These are phyloP conservation scores for Raphanus hybrid DNA, from an alignment of 441 rosid genomes.

Conservation along the genomic window DNA sequence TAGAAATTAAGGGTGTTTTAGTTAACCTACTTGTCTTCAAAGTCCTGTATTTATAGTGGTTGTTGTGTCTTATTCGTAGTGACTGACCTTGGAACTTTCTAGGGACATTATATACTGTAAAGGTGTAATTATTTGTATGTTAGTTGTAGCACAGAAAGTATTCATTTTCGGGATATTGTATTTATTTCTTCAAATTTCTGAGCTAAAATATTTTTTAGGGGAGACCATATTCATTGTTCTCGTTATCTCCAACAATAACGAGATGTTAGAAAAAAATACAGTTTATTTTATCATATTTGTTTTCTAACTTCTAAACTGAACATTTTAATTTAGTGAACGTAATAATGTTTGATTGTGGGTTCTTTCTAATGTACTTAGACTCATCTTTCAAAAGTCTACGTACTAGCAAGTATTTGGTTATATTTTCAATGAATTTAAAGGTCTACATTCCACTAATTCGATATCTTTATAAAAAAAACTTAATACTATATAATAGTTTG, in stretches of 20 bases:
- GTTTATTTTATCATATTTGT: neutral
- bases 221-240: neutral
- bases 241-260: neutral
- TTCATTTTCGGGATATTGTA: neutral
- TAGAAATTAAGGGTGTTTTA: conserved; percentile 42
- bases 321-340: neutral
- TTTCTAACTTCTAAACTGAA: neutral
- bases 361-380: conserved; percentile 21
- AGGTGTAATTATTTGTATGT: too few species aligned
- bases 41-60: conserved; percentile 40
- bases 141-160: too few species aligned
- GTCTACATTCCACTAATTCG: conserved; percentile 22
- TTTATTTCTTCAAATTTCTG: neutral
- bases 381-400: conserved; percentile 34
- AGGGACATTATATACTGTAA: conserved; percentile 9
- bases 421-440: neutral
- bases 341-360: conserved; percentile 5
- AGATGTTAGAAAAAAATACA: neutral
- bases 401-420: neutral
- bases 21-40: conserved; percentile 45
- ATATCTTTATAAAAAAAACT: neutral
- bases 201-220: neutral
- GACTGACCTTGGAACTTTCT: conserved; percentile 33
- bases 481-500: neutral
- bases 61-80: conserved; percentile 38